A percentile compares a stretch with the other conserved stretches of the same genome.
Evolutionary conservation across 2,329 filamentous ascomycete species (phyloP).

Genomic region (Samsoniella hepiali): DNA sequence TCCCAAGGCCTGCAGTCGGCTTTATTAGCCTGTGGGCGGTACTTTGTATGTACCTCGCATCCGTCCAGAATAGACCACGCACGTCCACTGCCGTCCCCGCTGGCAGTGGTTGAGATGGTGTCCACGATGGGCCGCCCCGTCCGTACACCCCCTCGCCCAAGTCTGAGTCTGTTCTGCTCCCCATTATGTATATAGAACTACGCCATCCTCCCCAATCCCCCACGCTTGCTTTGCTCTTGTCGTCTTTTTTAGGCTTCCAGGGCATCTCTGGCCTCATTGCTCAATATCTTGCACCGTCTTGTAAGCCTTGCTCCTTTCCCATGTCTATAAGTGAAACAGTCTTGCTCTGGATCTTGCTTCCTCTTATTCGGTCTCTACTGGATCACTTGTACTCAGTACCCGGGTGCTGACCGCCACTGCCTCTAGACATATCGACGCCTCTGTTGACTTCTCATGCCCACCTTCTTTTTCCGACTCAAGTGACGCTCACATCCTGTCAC

Average conservation of each 20-base stretch:
- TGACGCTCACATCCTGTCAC: not conserved
- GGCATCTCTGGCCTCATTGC: constrained; percentile 8
- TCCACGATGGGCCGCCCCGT: constrained; percentile 12
- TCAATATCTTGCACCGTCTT: not conserved
- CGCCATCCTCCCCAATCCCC: constrained; percentile 11
- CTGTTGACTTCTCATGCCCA: not conserved
- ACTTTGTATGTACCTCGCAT: constrained; percentile 9
- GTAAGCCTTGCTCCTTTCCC: constrained; percentile 1
- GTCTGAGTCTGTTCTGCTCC: not conserved
- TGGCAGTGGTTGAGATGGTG: constrained; percentile 13
- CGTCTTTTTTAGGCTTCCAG: not conserved
- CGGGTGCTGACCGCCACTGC: constrained; percentile 9
- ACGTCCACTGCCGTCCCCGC: constrained; percentile 12
- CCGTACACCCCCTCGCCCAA: constrained; percentile 8
- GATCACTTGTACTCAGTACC: not conserved
- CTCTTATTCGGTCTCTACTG: not conserved
- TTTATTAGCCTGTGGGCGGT: not conserved
- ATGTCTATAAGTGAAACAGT: not conserved
- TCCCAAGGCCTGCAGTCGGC: constrained; percentile 7
- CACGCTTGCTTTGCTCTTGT: not conserved
- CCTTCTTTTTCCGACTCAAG: not conserved
- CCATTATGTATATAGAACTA: constrained; percentile 16
- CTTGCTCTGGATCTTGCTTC: not conserved
- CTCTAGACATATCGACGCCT: constrained; percentile 5
- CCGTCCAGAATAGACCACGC: not conserved